Evolutionary conservation across 1,139 yeast species (phyloP), one percentile per base, ranked within the genome.

Genomic region (Trichomonascaceae sp.): DNA sequence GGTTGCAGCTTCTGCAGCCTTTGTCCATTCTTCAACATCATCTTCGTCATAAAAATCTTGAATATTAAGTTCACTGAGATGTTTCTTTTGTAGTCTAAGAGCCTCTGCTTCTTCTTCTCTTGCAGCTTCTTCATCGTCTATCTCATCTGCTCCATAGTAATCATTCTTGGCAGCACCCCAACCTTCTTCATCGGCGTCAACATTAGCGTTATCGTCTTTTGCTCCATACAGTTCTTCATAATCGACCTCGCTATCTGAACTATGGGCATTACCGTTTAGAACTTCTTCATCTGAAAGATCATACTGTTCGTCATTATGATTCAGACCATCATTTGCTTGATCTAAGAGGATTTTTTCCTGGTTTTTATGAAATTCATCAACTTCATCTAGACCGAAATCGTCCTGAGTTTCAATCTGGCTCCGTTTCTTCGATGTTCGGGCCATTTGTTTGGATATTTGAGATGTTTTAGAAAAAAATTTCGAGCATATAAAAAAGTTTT

Each of bases 101-200:
- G 98, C 98, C 71, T 93, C 98, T 61, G 84, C 84, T 55, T 95
- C 93, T 73, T 90, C 85, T 58, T 81, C 83, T 58, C 81, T 83
- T 6, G 88, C 87, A 49, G 83, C 86, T 57, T 85, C 96, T 56
- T 79, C 82, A 45, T 70, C 78, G 32, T 85, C 91, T 1, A 74
- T 70, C 38, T 80, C 84, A 64, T 84, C 91, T 39, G 95, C 97
- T 55, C 95, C 96, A 62, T 82, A 93, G 69, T 89, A 91, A 62
- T 87, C 84, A 60, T 80, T 78, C 58, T 78, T 77, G 30, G 82
- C 78, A 2, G 80, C 74, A 50, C 99, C 98, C 98, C 99, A 91
- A 36, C 77, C 84, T 41, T 78, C 83, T 3, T 77, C 84, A 9
- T 77, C 80, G 44, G 74, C 83, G 1, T 71, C 80, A 1, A 70